These are phyloP conservation scores for Physcomitrellopsis africana DNA, from an alignment of 225 moss, liverwort and hornwort genomes.

Conservation along the genomic window DNA sequence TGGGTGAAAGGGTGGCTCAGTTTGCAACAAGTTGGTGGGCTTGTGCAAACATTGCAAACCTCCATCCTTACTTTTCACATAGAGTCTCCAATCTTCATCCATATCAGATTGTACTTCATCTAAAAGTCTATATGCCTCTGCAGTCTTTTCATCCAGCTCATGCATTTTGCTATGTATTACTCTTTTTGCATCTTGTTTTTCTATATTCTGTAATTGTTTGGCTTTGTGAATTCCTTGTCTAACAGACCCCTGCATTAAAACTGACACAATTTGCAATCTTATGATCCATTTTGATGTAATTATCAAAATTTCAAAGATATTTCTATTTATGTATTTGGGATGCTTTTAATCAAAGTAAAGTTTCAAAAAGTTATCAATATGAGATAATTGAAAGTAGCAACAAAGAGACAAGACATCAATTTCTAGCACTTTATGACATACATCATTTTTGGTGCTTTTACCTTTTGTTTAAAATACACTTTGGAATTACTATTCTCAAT, in stretches of 20 bases:
- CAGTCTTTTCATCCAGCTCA: not conserved
- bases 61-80: conserved; percentile 53
- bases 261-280: no score
- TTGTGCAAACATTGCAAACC: conserved; percentile 65
- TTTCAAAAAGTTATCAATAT: no score
- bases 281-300: no score
- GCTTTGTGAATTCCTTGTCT: conserved; percentile 59
- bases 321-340: no score
- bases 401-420: no score
- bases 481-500: conserved; percentile 44
- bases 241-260: conserved; percentile 51
- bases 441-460: not conserved
- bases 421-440: no score
- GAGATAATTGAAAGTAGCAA: no score
- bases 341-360: no score
- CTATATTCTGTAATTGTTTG: conserved; percentile 37
- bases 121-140: conserved; percentile 36
- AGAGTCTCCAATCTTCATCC: conserved; percentile 54
- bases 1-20: conserved; percentile 56
- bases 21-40: conserved; percentile 51
- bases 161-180: conserved; percentile 33
- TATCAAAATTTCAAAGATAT: no score
- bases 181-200: conserved; percentile 52
- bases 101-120: conserved; percentile 38
- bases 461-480: conserved; percentile 43